Conservation (phyloP, 2,329 filamentous ascomycete species). For the Trichophyton schoenleinii region DNA sequence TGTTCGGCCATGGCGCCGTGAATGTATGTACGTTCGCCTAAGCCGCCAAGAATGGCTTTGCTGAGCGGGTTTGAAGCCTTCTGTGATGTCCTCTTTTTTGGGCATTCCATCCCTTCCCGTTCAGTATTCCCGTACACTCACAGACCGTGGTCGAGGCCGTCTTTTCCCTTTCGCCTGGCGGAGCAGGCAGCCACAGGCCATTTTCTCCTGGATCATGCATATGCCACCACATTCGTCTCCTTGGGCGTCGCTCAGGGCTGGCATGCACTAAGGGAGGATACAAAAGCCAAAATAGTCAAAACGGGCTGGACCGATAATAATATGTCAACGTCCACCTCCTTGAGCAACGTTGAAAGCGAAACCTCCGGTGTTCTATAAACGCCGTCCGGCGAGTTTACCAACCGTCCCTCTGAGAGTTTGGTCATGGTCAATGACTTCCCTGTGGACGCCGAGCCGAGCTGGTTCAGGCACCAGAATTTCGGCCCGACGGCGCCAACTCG, state of each 20-base stretch:
- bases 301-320: neutral
- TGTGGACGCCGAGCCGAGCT: neutral
- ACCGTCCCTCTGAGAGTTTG: neutral
- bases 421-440: neutral
- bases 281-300: neutral
- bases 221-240: neutral
- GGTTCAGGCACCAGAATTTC: constrained; percentile 3
- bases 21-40: neutral
- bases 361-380: neutral
- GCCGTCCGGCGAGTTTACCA: neutral
- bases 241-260: neutral
- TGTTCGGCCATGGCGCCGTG: neutral
- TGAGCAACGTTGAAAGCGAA: neutral
- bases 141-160: neutral
- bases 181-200: neutral
- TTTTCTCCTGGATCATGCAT: neutral
- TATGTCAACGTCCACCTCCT: neutral
- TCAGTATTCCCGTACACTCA: neutral
- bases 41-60: neutral
- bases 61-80: neutral
- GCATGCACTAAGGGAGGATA: neutral
- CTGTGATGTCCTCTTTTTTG: neutral
- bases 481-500: neutral
- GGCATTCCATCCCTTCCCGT: neutral
- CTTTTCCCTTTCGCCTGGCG: neutral